These are phyloP conservation scores for Phytophthora sp. DNA, from an alignment of 352 stramenopile species.

Conservation along the genomic window DNA sequence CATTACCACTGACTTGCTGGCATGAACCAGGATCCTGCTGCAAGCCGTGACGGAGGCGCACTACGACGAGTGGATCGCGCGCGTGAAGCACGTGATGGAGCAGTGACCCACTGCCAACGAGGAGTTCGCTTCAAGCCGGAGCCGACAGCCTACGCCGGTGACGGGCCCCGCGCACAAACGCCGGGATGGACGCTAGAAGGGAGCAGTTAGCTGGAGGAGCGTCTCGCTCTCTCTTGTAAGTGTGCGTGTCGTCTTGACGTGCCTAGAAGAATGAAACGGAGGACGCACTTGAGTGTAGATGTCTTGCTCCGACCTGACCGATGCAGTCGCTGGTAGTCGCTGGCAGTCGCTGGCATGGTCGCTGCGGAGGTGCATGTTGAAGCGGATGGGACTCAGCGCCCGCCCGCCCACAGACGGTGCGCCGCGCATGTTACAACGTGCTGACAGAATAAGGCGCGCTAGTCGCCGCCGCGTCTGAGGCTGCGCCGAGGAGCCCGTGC, in stretches of 20 bases:
- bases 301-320: too few relatives aligned
- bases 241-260: constrained; percentile 5
- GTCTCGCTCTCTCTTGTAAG: constrained; percentile 5
- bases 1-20: too few relatives aligned
- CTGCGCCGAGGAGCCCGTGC: constrained; percentile 8
- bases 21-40: constrained; percentile 47
- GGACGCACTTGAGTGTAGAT: neutral
- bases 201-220: neutral
- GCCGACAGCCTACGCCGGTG: neutral
- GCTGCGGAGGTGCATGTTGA: neutral
- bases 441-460: constrained; percentile 10
- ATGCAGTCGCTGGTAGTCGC: too few relatives aligned
- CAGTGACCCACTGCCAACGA: constrained; percentile 2
- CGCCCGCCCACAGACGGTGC: neutral
- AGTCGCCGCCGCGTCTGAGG: constrained; percentile 8
- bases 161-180: neutral
- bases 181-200: neutral
- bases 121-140: constrained; percentile 7
- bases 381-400: constrained; percentile 1
- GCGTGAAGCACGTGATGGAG: constrained; percentile 43
- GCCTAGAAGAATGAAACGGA: constrained; percentile 2
- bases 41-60: constrained; percentile 45
- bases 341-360: too few relatives aligned
- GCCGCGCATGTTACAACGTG: constrained; percentile 18
- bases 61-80: constrained; percentile 40